These are phyloP conservation scores for Camelina laxa DNA, from an alignment of 345 rosid genomes.

Conservation along the genomic window DNA sequence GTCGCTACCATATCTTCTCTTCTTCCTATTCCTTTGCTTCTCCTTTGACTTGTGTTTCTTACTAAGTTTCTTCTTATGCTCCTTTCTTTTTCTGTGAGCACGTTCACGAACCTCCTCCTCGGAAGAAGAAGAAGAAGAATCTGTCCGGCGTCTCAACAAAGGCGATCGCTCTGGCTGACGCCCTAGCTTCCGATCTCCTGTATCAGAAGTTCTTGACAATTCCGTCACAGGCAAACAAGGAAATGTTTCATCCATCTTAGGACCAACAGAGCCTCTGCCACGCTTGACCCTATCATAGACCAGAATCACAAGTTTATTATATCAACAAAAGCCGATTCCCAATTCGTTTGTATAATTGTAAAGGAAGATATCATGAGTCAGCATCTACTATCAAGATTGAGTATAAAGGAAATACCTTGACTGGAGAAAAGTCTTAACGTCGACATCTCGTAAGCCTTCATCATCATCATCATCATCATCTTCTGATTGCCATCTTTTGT, in stretches of 20 bases:
- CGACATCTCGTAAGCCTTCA: conserved; percentile 70
- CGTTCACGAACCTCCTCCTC: conserved; percentile 49
- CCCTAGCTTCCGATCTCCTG: conserved; percentile 38
- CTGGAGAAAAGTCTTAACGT: conserved; percentile 74
- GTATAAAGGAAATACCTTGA: conserved; percentile 61
- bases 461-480: conserved; percentile 41
- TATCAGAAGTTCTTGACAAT: conserved; percentile 37
- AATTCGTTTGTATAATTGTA: not conserved
- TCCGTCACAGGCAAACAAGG: conserved; percentile 57
- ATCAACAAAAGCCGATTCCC: conserved; percentile 2
- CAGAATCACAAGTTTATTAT: conserved; percentile 20
- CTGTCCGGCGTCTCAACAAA: conserved; percentile 20
- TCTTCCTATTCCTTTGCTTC: conserved; percentile 45
- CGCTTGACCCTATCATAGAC: conserved; percentile 71
- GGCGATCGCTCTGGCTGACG: conserved; percentile 62
- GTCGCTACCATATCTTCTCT: conserved; percentile 18
- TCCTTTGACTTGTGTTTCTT: conserved; percentile 55
- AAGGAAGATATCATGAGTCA: conserved; percentile 6
- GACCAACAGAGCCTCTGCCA: conserved; percentile 87
- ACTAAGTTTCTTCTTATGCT: conserved; percentile 53
- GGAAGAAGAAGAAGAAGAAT: conserved; percentile 38
- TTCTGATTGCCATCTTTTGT: conserved; percentile 43
- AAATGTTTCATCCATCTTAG: conserved; percentile 91
- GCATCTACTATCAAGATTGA: not conserved
- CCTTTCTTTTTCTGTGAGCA: conserved; percentile 45